These are phyloP conservation scores for Xylaria curta DNA, from an alignment of 495 filamentous ascomycete species.

Conservation along the genomic window DNA sequence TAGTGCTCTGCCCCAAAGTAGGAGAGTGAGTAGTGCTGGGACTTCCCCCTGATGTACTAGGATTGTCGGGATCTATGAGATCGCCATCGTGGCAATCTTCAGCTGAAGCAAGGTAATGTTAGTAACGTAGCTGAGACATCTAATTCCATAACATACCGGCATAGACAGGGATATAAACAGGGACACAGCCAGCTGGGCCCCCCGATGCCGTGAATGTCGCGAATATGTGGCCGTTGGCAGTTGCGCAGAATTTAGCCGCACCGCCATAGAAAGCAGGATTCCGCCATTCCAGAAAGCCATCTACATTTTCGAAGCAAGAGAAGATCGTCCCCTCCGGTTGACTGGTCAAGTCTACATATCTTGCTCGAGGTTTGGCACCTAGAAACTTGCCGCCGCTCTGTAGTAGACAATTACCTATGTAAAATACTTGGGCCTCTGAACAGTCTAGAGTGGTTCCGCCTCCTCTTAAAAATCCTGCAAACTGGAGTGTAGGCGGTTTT, in stretches of 20 bases:
- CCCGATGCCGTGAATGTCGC: conserved; percentile 17
- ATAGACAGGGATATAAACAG: conserved; percentile 5
- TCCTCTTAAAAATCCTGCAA: background rate
- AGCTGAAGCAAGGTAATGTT: background rate
- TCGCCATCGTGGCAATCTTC: background rate
- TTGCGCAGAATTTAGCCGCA: conserved; percentile 16
- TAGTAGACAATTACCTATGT: background rate
- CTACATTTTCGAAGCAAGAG: conserved; percentile 3
- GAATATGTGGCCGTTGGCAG: background rate
- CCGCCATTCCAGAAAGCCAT: conserved; percentile 15
- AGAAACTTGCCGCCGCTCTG: background rate
- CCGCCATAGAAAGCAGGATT: conserved; percentile 20
- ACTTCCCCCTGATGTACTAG: background rate
- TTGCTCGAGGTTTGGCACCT: background rate
- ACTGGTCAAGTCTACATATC: conserved; percentile 1
- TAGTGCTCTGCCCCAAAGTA: background rate
- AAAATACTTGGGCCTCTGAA: conserved; percentile 8
- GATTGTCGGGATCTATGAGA: background rate
- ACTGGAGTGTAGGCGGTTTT: background rate
- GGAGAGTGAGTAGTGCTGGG: background rate
- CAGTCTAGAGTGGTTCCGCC: background rate
- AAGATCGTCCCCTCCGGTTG: background rate
- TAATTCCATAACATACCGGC: conserved; percentile 1
- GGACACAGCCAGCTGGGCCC: background rate
- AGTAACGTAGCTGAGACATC: background rate